Percentiles rank a stretch among this genome's conserved stretches.
phyloP scores from a whole-genome alignment of 75 land plant species.

The Pinus tabuliformis region DNA sequence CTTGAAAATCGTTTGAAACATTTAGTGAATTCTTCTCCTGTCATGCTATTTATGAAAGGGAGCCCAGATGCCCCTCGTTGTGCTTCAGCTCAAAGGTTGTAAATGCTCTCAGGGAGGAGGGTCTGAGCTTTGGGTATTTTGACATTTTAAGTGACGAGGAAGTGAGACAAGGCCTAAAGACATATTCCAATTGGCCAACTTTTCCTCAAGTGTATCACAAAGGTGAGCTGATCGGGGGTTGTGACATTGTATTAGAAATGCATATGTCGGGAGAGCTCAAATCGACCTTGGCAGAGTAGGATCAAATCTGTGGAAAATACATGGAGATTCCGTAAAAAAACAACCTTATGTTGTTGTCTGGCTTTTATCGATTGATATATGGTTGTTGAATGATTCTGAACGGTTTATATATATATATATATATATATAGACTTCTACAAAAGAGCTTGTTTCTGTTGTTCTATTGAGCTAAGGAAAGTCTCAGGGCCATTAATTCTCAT shows the following conservation, averaged over 20 bases:
- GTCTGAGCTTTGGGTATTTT: slow-evolving; percentile 63
- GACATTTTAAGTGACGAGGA: slow-evolving; percentile 82
- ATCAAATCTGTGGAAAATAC: neutral
- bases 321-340: neutral
- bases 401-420: too few relatives aligned
- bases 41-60: slow-evolving; percentile 87
- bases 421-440: too few relatives aligned
- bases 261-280: slow-evolving; percentile 71
- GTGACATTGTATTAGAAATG: slow-evolving; percentile 84
- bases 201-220: slow-evolving; percentile 92
- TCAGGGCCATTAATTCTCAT: too few relatives aligned
- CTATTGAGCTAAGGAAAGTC: too few relatives aligned
- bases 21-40: slow-evolving; percentile 46
- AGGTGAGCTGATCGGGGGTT: slow-evolving; percentile 91
- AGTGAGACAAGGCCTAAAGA: slow-evolving; percentile 81
- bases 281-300: slow-evolving; percentile 60
- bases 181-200: slow-evolving; percentile 91
- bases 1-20: slow-evolving; percentile 63
- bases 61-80: slow-evolving; percentile 71
- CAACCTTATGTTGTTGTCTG: neutral
- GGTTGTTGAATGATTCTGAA: too few relatives aligned
- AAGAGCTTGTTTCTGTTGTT: too few relatives aligned
- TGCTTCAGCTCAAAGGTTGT: slow-evolving; percentile 92
- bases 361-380: too few relatives aligned
- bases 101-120: slow-evolving; percentile 56